phyloP scores from a whole-genome alignment of 768 basidiomycete species.

The Russula vinacea region DNA sequence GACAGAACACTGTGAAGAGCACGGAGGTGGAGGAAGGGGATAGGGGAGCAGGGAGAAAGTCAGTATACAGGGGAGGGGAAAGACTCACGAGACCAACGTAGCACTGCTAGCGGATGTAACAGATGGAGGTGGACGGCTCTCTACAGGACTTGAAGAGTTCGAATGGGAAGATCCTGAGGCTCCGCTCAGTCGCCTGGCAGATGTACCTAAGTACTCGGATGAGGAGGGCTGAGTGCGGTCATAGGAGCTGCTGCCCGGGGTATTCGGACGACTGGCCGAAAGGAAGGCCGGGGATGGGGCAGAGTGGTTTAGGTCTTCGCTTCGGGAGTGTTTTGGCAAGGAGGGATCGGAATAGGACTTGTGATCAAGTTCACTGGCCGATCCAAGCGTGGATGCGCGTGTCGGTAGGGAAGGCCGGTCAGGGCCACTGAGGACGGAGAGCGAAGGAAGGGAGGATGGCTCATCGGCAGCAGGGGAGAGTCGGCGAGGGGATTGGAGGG shows the following conservation, averaged over 20 bases:
- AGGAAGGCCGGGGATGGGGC: slow-evolving; percentile 41
- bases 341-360: slow-evolving; percentile 32
- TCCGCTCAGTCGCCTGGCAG: slow-evolving; percentile 44
- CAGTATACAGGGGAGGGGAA: slow-evolving; percentile 15
- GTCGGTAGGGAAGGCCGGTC: slow-evolving; percentile 57
- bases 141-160: slow-evolving; percentile 49
- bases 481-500: slow-evolving; percentile 21
- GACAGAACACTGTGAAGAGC: slow-evolving; percentile 1
- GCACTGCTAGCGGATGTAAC: slow-evolving; percentile 56
- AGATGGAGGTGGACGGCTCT: slow-evolving; percentile 42
- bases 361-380: slow-evolving; percentile 53
- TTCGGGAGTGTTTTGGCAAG: slow-evolving; percentile 51
- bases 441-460: slow-evolving; percentile 21
- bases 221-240: slow-evolving; percentile 50
- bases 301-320: slow-evolving; percentile 67
- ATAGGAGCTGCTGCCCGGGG: slow-evolving; percentile 48
- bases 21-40: neutral
- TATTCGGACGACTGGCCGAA: slow-evolving; percentile 56
- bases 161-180: slow-evolving; percentile 56
- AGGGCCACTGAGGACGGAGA: slow-evolving; percentile 31
- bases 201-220: slow-evolving; percentile 52
- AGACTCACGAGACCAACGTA: slow-evolving; percentile 37
- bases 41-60: neutral
- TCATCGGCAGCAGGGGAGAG: slow-evolving; percentile 13
- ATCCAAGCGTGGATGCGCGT: slow-evolving; percentile 61